A percentile compares a stretch with the other conserved stretches of the same genome.
These are phyloP conservation scores for Skeletonema marinoi DNA, from an alignment of 108 stramenopile species.

Conservation along the genomic window DNA sequence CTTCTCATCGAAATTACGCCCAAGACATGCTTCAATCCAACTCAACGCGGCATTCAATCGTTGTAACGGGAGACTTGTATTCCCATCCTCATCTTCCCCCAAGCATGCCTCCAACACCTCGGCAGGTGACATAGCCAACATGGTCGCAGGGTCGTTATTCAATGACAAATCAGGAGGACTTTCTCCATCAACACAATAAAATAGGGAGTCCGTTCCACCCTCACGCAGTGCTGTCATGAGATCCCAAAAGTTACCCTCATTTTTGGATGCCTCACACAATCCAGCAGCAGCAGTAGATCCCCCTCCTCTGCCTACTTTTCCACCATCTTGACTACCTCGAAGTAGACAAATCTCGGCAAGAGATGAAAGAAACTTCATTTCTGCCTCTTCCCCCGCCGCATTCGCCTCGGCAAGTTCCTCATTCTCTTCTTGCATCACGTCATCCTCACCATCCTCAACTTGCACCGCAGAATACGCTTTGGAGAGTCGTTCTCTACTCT, in stretches of 20 bases:
- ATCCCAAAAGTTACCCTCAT: conserved; percentile 74
- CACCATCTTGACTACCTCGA: background rate
- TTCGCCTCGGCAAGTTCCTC: conserved; percentile 5
- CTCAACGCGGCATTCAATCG: conserved; percentile 53
- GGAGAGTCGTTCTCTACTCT: conserved; percentile 45
- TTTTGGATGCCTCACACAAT: conserved; percentile 11
- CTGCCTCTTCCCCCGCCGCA: conserved; percentile 45
- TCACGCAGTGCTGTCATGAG: conserved; percentile 54
- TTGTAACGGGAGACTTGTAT: conserved; percentile 30
- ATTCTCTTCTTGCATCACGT: background rate
- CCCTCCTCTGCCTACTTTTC: background rate
- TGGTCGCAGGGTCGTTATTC: conserved; percentile 44
- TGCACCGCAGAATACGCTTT: conserved; percentile 15
- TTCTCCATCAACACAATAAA: conserved; percentile 48
- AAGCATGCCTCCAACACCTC: conserved; percentile 48
- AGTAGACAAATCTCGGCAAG: conserved; percentile 16
- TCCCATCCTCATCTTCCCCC: background rate
- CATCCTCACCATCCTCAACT: conserved; percentile 17
- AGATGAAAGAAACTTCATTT: conserved; percentile 51
- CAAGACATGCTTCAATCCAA: conserved; percentile 69
- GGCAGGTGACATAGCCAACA: conserved; percentile 40
- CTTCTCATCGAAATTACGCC: conserved; percentile 33
- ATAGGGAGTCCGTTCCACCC: conserved; percentile 50
- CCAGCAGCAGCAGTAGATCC: background rate
- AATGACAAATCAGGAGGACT: conserved; percentile 24